Evolutionary conservation across 805 yeast genomes (phyloP), one percentile per base, ranked within the genome.

Genomic region (Yarrowia deformans): DNA sequence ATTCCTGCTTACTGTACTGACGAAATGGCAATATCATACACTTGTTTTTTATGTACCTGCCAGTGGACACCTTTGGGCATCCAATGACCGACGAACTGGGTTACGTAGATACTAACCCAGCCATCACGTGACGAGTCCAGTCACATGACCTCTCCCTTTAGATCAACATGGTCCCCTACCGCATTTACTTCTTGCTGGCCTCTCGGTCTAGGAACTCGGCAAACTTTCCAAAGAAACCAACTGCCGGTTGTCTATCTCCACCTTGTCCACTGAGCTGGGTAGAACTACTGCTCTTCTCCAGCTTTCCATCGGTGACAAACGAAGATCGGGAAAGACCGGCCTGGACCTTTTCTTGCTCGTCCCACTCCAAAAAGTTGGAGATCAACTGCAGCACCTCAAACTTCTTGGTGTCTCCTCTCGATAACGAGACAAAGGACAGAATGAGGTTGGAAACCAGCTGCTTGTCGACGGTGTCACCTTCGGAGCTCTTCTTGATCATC

Each of bases 341-440:
- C 54, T 75, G 75, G 34, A 73, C 74, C 37, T 76, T 74, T 34
- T 76, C 74, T 16, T 74, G 88, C 63, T 91, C 95, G 77, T 90
- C 94, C 99, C 99, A 95, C 70, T 86, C 89, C 70, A 95, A 81
- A 72, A 89, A 88, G 70, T 91, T 90, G 12, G 97, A 85, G 50
- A 95, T 89, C 70, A 95, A 84, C 76, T 87, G 90, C 61, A 95
- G 82, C 4, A 95, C 97, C 82, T 95, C 98, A 76, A 90, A 95
- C 78, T 95, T 93, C 79, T 93, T 94, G 9, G 97, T 85, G 77
- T 95, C 99, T 1, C 95, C 97, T 71, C 99, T 83, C 7, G 97
- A 97, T 39, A 94, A 82, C 42, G 89, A 89, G 18, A 95, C 84
- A 79, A 93, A 95, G 69, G 95, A 91, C 18, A 95, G 84, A 64